Conservation (phyloP, 1,284 basidiomycete genomes). For the Cryptococcus depauperatus region DNA sequence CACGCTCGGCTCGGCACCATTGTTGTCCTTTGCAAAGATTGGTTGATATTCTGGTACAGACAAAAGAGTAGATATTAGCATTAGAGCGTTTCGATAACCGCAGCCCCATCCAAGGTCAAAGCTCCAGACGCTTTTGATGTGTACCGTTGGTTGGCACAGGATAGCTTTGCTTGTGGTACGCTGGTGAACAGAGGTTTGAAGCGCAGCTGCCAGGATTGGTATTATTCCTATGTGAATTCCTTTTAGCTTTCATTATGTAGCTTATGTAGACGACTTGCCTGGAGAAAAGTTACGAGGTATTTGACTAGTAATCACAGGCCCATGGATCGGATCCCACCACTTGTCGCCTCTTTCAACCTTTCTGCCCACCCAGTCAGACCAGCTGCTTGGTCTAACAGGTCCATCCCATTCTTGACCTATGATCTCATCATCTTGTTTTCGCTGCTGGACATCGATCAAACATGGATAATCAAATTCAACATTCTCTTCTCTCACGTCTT, state of each 20-base stretch:
- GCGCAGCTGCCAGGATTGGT: conserved; percentile 53
- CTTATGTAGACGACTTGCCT: conserved; percentile 46
- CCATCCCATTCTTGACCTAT: conserved; percentile 30
- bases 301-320: conserved; percentile 7
- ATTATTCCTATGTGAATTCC: conserved; percentile 54
- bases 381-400: conserved; percentile 26
- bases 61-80: conserved; percentile 66
- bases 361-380: conserved; percentile 18
- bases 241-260: neutral
- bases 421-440: conserved; percentile 7
- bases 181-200: conserved; percentile 52
- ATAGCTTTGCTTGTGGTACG: conserved; percentile 55
- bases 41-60: conserved; percentile 17
- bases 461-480: conserved; percentile 3
- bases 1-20: conserved; percentile 56
- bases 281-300: conserved; percentile 63
- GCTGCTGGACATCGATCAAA: neutral
- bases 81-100: conserved; percentile 71
- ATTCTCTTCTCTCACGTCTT: conserved; percentile 1
- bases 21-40: conserved; percentile 26
- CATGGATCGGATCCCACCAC: conserved; percentile 38
- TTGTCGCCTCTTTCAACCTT: conserved; percentile 27
- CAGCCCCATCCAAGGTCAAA: conserved; percentile 51
- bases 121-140: conserved; percentile 58
- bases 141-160: conserved; percentile 58